Evolutionary conservation across 345 rosid genomes (phyloP), one percentile per base, ranked within the genome.

Genomic region (Draba incana): DNA sequence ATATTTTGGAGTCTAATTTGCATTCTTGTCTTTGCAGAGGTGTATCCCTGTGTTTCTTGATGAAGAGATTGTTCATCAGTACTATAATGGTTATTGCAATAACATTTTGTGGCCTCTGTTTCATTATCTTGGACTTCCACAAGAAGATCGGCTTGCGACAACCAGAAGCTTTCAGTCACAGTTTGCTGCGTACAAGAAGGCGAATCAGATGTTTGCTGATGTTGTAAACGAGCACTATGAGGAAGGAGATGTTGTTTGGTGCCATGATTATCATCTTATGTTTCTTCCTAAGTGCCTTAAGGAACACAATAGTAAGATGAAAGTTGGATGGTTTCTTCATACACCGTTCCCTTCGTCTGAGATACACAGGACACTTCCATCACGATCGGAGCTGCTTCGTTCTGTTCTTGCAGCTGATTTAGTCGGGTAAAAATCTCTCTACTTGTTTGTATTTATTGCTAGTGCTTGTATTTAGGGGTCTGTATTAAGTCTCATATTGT

Each of bases 271-370:
- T 53, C 98, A 95, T 78, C 88, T 95, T 47, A 95, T 95, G 99
- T 95, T 79, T 80, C 99, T 95, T 58, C 99, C 99, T 8, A 85
- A 92, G 77, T 95, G 96, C 80, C 81, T 95, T 0, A 95, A 95
- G 80, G 93, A 92, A 5, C 62, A 85, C 66, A 92, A 95, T 70
- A 81, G 64, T 64, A 69, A 79, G 15, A 95, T 92, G 99, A 95
- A 95, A 85, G 99, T 95, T 77, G 99, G 99, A 51, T 95, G 99
- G 99, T 95, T 95, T 84, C 99, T 95, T 77, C 99, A 95, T 66
- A 95, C 99, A 37, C 99, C 98, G 15, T 95, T 95, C 72, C 99
- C 99, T 73, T 95, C 99, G 10, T 95, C 99, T 57, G 99, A 95
- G 84, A 95, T 95, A 72, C 97, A 92, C 60, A 84, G 99, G 83